Conservation (phyloP, 2,329 filamentous ascomycete genomes). For the Massarina eburnea region DNA sequence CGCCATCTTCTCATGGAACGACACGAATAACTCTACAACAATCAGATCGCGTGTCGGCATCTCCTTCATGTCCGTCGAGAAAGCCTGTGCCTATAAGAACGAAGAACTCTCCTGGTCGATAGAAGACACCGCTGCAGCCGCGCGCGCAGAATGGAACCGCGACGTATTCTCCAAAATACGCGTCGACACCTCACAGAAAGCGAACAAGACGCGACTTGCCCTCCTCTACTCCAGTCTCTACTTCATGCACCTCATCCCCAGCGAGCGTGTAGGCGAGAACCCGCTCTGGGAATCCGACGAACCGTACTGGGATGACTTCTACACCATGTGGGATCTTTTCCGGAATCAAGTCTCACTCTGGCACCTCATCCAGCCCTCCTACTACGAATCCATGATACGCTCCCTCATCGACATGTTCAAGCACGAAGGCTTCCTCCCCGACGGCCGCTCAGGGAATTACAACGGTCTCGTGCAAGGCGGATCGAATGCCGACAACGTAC, state of each 20-base stretch:
- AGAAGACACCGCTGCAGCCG: constrained; percentile 43
- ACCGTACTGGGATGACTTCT: constrained; percentile 70
- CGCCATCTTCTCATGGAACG: constrained; percentile 53
- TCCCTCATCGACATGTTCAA: constrained; percentile 65
- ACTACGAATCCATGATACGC: constrained; percentile 68
- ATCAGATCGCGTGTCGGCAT: constrained; percentile 56
- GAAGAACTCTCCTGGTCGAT: constrained; percentile 50
- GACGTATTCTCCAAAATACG: constrained; percentile 61
- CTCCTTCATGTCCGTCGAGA: constrained; percentile 48
- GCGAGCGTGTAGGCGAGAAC: constrained; percentile 60
- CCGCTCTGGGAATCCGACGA: constrained; percentile 67
- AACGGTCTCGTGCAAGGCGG: constrained; percentile 58
- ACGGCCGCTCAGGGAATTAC: constrained; percentile 58
- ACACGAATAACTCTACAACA: constrained; percentile 29
- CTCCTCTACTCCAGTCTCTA: constrained; percentile 39
- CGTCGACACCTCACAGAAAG: constrained; percentile 27
- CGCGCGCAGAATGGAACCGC: constrained; percentile 50
- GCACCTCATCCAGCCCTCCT: constrained; percentile 66
- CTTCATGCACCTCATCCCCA: constrained; percentile 42
- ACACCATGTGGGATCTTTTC: constrained; percentile 74
- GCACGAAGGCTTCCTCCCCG: constrained; percentile 69
- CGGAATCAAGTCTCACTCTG: constrained; percentile 50
- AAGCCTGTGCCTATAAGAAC: constrained; percentile 53
- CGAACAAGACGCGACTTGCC: constrained; percentile 35
- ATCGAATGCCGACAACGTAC: constrained; percentile 47